Evolutionary conservation across 805 yeast species (phyloP).

Genomic region (Zygoascus ofunaensis): DNA sequence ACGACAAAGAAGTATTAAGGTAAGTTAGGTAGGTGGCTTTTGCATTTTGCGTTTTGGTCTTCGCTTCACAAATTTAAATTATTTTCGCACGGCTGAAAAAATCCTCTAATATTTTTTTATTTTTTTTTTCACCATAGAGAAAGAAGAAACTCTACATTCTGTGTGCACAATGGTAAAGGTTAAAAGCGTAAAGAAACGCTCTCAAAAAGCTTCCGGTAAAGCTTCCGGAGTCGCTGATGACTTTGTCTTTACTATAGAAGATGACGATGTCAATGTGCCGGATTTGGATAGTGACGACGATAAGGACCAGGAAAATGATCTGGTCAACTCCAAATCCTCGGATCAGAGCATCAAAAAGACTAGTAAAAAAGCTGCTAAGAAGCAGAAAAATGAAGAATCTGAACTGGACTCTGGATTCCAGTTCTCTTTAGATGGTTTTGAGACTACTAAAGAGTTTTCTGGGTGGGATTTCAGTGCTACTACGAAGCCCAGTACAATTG

Average conservation of each 20-base stretch:
- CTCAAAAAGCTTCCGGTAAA: conserved; percentile 2
- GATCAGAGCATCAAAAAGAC: conserved; percentile 13
- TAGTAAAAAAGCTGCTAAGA: conserved; percentile 11
- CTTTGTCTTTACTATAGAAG: conserved; percentile 71
- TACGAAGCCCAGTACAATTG: too few relatives aligned
- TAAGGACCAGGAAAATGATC: conserved; percentile 18
- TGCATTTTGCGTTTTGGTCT: too few relatives aligned
- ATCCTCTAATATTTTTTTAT: too few relatives aligned
- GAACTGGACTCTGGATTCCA: conserved; percentile 65
- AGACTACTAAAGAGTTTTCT: conserved; percentile 34
- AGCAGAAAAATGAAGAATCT: conserved; percentile 31
- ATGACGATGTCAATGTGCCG: conserved; percentile 63
- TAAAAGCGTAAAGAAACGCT: neutral
- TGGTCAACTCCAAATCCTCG: conserved; percentile 11
- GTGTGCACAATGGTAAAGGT: neutral
- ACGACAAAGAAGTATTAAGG: too few relatives aligned
- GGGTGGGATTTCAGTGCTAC: conserved; percentile 79
- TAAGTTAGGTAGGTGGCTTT: too few relatives aligned
- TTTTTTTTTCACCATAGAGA: too few relatives aligned
- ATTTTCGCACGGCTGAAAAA: too few relatives aligned
- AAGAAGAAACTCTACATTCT: too few relatives aligned
- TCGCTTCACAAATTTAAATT: too few relatives aligned
- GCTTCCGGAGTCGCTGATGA: conserved; percentile 31
- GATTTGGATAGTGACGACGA: conserved; percentile 44
- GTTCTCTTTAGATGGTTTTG: conserved; percentile 48